Evolutionary conservation across 1,139 yeast genomes (phyloP), one percentile per base, ranked within the genome.

Genomic region (Blastobotrys apis): DNA sequence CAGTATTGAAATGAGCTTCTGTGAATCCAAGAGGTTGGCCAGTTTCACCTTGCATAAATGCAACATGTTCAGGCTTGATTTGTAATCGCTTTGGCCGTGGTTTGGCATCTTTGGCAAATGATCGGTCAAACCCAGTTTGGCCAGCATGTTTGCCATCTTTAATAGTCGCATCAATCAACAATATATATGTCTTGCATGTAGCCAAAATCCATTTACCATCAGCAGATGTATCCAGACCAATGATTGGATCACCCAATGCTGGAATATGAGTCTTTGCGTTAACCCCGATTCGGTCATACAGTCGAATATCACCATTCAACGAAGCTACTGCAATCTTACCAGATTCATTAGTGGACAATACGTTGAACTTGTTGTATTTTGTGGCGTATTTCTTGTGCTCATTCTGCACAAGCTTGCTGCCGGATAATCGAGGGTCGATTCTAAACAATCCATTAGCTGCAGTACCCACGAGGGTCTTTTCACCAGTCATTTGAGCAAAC

Each of bases 161-260:
- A 47, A 84, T 79, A 29, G 72, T 68, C 8, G 79, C 69, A 61
- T 86, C 94, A 51, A 85, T 71, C 40, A 88, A 71, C 46, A 87
- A 67, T 47, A 87, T 65, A 58, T 84, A 84, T 1, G 78, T 75
- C 54, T 73, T 69, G 67, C 92, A 84, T 0, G 96, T 87, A 1
- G 88, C 94, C 49, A 88, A 67, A 34, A 87, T 57, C 85, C 90
- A 87, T 56, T 77, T 72, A 46, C 96, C 96, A 60, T 84, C 94
- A 20, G 82, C 78, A 5, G 94, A 80, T 1, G 77, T 78, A 48
- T 84, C 90, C 22, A 85, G 56, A 21, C 84, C 84, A 39, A 72
- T 66, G 39, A 84, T 77, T 2, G 79, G 69, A 53, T 85, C 94
- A 13, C 95, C 95, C 44, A 87, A 67, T 0, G 94, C 86, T 1